Conservation (phyloP, 208 protist species). For the Naegleria lovaniensis region DNA sequence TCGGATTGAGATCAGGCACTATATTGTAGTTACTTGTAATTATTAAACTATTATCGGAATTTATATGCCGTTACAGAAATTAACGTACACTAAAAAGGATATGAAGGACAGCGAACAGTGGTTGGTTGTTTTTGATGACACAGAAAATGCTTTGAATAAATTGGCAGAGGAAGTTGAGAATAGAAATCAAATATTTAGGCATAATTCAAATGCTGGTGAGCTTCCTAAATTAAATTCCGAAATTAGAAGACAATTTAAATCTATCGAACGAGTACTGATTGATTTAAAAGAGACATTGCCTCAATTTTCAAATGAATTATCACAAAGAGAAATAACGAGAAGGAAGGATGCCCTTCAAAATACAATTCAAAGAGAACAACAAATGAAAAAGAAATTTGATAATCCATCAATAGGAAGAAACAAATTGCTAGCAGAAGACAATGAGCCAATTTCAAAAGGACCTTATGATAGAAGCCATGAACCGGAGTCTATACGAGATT, state of each 20-base stretch:
- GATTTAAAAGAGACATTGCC: constrained; percentile 1
- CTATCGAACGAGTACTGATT: background rate
- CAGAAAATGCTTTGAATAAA: background rate
- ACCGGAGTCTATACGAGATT: background rate
- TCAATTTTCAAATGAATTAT: background rate
- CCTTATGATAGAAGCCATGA: background rate
- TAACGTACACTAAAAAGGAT: background rate
- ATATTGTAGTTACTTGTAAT: too few species aligned
- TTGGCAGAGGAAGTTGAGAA: background rate
- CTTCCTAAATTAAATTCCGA: background rate
- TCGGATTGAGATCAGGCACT: too few species aligned
- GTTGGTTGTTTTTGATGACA: background rate
- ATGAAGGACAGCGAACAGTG: background rate
- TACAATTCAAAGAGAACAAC: background rate
- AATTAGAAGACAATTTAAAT: constrained; percentile 15
- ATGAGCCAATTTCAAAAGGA: background rate
- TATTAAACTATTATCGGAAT: too few species aligned
- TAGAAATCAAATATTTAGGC: background rate
- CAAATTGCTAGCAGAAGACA: background rate
- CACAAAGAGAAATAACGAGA: background rate
- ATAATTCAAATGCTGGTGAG: background rate
- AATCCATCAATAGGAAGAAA: background rate
- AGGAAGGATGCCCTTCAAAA: background rate
- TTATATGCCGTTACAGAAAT: background rate
- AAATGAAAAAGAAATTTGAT: background rate